Evolutionary conservation across 371 early-diverging fungal genomes (phyloP), one percentile per base, ranked within the genome.

Genomic region (Apophysomyces ossiformis): DNA sequence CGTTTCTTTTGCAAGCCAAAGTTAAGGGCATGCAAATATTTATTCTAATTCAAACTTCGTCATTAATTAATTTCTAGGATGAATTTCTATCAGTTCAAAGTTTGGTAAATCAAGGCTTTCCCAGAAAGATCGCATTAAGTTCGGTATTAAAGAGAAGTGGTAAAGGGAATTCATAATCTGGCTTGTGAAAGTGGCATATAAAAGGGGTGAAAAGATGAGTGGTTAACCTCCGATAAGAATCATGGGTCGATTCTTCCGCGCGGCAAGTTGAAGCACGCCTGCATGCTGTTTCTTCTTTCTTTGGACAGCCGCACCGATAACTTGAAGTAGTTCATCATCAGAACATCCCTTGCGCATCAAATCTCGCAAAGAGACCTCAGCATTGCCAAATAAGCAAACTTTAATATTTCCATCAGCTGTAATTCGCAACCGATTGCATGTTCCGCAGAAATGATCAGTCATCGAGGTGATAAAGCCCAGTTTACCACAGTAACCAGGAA

Each of bases 401-500:
- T 97, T 97, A 67, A 97, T 77, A 64, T 92, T 94, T 4, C 98
- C 98, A 71, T 97, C 95, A 0, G 98, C 96, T n/a, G 95, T 89
- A 43, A 97, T 85, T 3, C 98, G 89, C 32, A 97, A 77, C 18
- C 98, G 87, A 71, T 96, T 96, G 70, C 98, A 97, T 0, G 95
- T 93, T 7, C 90, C 86, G 76, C 96, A 97, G 67, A 97, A 97
- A 65, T 96, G 93, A 44, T 96, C 92, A 21, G 96, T 93, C 98
- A 97, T 97, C 4, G 96, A 95, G 1, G 94, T 94, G 58, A 97
- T 96, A 70, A 96, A 97, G 0, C 98, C 98, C 70, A 97, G 86
- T 74, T 89, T 88, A 9, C 96, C 96, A 39, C 71, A 71, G 67
- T 87, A 95, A 1, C 94, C 96, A 9, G 89, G 88, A 18, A 97